Base-by-base conservation (phyloP, 306 rosid species). In the Sophora flavescens region DNA sequence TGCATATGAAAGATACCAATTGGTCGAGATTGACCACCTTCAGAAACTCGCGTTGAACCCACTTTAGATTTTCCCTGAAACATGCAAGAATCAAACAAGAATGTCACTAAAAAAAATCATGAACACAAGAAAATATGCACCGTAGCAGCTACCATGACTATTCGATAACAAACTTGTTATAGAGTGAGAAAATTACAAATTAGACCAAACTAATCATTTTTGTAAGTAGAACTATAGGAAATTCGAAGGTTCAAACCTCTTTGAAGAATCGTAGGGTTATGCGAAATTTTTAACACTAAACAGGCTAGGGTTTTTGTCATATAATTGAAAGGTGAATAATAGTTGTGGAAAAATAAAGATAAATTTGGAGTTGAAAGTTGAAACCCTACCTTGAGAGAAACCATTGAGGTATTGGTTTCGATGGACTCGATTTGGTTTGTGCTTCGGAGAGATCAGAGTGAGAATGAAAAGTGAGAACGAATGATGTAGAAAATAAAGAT, bases 31-130 rank as follows among this genome's bases (percentile, higher is more conserved):
- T 16, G 86, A 41, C 58, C 83, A 45, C 74, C 89, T 28, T 69
- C 78, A 22, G 83, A 74, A 13, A 68, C 78, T 72, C 73, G 79
- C 8, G 83, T 80, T 59, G 69, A 56, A 6, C 58, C 86, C 16
- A 76, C 36, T 60, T 81, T 72, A 47, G 85, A 69, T 70, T 87
- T 86, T 47, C 75, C 85, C 96, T 89, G 76, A 22, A 79, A 51
- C 63, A 61, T 41, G 45, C 16, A 73, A 72, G 73, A 80, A 67
- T 17, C 38, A 54, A 48, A 48, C 39, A 63, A 81, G 35, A 62
- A 32, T 30, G 61, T 45, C 39, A 3, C 3, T 18, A 5, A 42
- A 30, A 56, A 30, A 35, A 44, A 26, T 6, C 2, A 72, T 0
- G 39, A 51, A 7, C 0, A 33, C 26, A 64, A 42, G 36, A 61